Evolutionary conservation across 148 eudicot species (phyloP).

Genomic region (Polygonum maritimum): DNA sequence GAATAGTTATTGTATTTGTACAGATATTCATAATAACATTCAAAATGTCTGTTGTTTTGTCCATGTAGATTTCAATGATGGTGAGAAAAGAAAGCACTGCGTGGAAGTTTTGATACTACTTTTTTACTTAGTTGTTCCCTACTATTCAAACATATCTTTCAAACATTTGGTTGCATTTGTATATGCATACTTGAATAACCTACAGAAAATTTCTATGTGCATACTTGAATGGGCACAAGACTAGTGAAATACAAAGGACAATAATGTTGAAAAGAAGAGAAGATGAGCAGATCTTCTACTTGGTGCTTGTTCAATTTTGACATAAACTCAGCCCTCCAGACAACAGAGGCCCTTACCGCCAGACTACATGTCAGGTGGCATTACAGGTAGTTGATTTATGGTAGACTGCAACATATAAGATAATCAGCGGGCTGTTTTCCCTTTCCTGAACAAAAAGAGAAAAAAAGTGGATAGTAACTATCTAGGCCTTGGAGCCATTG

Average conservation of each 20-base stretch:
- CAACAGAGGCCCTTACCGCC: too few relatives aligned
- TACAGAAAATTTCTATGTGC: neutral
- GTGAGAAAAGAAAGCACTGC: neutral
- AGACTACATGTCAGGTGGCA: too few relatives aligned
- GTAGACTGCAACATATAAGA: neutral
- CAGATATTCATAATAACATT: neutral
- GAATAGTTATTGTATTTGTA: neutral
- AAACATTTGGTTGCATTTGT: neutral
- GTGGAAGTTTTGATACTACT: neutral
- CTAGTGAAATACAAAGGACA: neutral
- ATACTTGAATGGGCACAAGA: neutral
- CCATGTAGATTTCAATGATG: neutral
- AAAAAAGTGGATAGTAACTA: neutral
- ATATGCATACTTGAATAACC: neutral
- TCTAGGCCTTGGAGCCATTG: slow-evolving; percentile 16
- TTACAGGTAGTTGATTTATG: neutral
- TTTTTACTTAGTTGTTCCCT: too few relatives aligned
- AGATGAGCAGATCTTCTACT: neutral
- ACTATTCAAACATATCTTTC: too few relatives aligned
- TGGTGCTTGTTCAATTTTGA: neutral
- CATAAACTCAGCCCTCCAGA: too few relatives aligned
- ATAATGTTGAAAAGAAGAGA: neutral
- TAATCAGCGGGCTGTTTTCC: neutral
- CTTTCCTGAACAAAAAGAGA: neutral
- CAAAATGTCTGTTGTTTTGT: neutral